Conservation (phyloP, 225 moss, liverwort and hornwort genomes). For the Thuidium tamariscinum region DNA sequence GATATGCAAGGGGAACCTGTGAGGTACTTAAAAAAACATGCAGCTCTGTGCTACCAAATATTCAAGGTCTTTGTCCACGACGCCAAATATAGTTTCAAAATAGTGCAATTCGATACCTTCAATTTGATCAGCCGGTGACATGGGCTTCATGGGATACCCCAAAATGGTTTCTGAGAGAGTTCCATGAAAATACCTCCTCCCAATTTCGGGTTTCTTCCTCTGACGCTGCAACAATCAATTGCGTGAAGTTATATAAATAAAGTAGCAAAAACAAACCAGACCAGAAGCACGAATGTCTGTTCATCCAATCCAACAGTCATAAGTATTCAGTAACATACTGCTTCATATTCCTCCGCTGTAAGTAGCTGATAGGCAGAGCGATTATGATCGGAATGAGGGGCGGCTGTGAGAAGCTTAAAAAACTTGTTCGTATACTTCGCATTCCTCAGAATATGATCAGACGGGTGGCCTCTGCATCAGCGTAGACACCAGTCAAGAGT, state of each 20-base stretch:
- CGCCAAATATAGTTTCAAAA: background rate
- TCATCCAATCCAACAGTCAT: background rate
- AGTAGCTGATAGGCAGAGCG: constrained; percentile 56
- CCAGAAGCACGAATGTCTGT: background rate
- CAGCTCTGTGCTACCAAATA: background rate
- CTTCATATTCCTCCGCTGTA: constrained; percentile 58
- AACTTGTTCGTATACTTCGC: constrained; percentile 68
- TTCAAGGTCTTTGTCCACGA: background rate
- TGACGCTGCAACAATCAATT: constrained; percentile 53
- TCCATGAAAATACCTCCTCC: constrained; percentile 55
- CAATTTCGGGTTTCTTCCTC: constrained; percentile 58
- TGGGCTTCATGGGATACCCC: constrained; percentile 41
- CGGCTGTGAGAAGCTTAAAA: constrained; percentile 67
- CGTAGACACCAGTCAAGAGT: background rate
- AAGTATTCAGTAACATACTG: constrained; percentile 25
- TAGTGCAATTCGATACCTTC: constrained; percentile 29
- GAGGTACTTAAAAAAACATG: background rate
- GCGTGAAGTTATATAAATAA: background rate
- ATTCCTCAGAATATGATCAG: constrained; percentile 50
- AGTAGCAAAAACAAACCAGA: background rate
- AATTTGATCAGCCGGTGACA: constrained; percentile 25
- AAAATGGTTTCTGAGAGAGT: constrained; percentile 63
- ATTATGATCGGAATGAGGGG: constrained; percentile 56
- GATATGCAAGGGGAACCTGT: background rate
- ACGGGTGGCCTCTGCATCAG: constrained; percentile 63